phyloP scores from a whole-genome alignment of 305 asterid genomes.

The Rubia balearica region DNA sequence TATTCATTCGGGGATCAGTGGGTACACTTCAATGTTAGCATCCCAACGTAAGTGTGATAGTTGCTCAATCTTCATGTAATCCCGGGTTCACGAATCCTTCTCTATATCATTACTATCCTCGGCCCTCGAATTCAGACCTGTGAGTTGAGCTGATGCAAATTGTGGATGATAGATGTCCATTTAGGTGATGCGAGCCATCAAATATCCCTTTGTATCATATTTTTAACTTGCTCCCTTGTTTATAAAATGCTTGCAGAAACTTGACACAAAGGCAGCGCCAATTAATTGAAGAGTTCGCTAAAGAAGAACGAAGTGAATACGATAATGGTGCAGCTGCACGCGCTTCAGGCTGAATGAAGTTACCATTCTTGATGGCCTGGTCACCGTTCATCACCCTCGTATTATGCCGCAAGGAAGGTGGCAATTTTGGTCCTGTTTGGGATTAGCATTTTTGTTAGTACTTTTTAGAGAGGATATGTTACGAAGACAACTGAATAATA shows the following conservation, averaged over 20 bases:
- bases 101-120: not conserved
- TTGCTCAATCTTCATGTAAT: not conserved
- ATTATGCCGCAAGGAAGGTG: slow-evolving; percentile 1
- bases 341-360: slow-evolving; percentile 36
- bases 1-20: slow-evolving; percentile 78
- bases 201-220: not conserved
- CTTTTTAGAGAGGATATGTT: slow-evolving; percentile 1
- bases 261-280: slow-evolving; percentile 76
- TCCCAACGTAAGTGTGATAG: slow-evolving; percentile 66
- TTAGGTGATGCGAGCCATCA: not conserved
- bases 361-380: not conserved
- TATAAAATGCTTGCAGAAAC: slow-evolving; percentile 36
- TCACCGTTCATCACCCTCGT: not conserved
- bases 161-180: not conserved
- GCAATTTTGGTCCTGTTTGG: not conserved
- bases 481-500: not conserved
- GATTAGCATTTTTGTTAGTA: not conserved
- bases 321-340: slow-evolving; percentile 73
- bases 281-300: slow-evolving; percentile 74
- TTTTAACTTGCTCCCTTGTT: not conserved
- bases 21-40: slow-evolving; percentile 87
- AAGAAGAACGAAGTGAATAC: slow-evolving; percentile 67
- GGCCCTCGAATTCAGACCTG: too few relatives aligned
- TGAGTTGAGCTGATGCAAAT: not conserved
- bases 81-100: not conserved